Evolutionary conservation across 441 rosid species (phyloP), one percentile per base, ranked within the genome.

Genomic region (Populus tomentosa): DNA sequence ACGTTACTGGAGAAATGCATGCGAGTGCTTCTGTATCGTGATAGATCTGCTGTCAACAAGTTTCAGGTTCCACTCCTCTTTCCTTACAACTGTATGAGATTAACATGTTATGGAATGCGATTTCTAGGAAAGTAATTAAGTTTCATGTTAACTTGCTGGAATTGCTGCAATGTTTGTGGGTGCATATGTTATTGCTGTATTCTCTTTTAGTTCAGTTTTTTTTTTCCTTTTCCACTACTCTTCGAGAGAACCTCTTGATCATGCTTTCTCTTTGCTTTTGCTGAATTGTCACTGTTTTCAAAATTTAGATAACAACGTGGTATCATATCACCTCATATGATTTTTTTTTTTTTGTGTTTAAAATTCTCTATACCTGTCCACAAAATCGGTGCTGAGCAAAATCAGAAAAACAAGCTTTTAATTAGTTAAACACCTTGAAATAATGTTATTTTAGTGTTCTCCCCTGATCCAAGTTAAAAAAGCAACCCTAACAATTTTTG

Each of bases 21-120:
- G 98, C 97, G 97, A 26, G 98, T 94, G 74, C 97, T 97, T 70
- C 89, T 97, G 40, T 94, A 93, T 85, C 98, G 98, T 42, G 99
- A 97, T 80, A 88, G 97, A 79, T 94, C 95, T 75, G 98, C 98
- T 28, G 87, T 93, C 71, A 94, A 97, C 89, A 97, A 97, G 92
- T 85, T 91, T 83, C 99, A 97, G 99, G 99, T 96, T 82, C 71
- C 85, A 50, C 23, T 74, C 72, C 69, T 72, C 84, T 24, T n/a
- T 74, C 20, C 33, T 4, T 35, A 0, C 6, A 46, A 14, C 32
- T 30, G 36, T 3, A 9, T 71, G 38, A 18, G 53, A 14, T 53
- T 23, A 14, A 11, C 21, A 2, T 16, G 28, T 61, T 24, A 28
- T 64, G 14, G 35, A 53, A 36, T 53, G 40, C 16, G 8, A 7